A percentile compares a stretch with the other conserved stretches of the same genome.
Evolutionary conservation across 2,329 filamentous ascomycete species (phyloP).

Genomic region (Cladosporium oxysporum): DNA sequence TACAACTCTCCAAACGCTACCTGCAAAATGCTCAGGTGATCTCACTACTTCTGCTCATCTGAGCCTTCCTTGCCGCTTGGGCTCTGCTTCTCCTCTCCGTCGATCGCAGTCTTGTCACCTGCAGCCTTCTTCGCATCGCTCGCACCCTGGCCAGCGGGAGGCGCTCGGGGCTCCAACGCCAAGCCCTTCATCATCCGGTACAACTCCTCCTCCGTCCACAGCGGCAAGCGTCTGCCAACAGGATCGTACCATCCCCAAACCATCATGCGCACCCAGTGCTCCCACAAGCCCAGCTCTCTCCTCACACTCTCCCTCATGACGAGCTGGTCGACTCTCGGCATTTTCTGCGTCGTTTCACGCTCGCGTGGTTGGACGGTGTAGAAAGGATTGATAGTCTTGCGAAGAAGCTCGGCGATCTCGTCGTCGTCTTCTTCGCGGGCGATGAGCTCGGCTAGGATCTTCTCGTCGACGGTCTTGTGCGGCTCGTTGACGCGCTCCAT

Average conservation of each 20-base stretch:
- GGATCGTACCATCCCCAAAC: slow-evolving; percentile 53
- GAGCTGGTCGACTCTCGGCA: slow-evolving; percentile 61
- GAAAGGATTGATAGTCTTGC: neutral
- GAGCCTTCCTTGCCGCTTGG: neutral
- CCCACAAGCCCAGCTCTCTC: slow-evolving; percentile 56
- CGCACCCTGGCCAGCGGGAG: neutral
- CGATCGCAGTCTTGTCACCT: neutral
- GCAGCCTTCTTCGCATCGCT: neutral
- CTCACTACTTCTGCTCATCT: neutral
- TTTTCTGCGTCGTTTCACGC: slow-evolving; percentile 24
- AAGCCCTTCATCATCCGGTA: slow-evolving; percentile 10
- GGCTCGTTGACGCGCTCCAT: slow-evolving; percentile 49
- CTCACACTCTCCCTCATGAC: slow-evolving; percentile 58
- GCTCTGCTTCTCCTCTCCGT: neutral
- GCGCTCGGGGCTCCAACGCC: neutral
- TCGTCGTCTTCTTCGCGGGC: slow-evolving; percentile 36
- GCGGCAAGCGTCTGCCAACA: neutral
- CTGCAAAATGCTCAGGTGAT: neutral
- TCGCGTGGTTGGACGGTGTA: neutral
- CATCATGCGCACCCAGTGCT: slow-evolving; percentile 59
- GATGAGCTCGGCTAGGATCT: neutral
- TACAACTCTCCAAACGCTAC: neutral
- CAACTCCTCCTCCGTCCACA: slow-evolving; percentile 8
- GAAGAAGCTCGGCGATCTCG: slow-evolving; percentile 35
- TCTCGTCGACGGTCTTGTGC: slow-evolving; percentile 21